phyloP scores from a whole-genome alignment of 305 asterid genomes.

The Fraxinus floribunda region DNA sequence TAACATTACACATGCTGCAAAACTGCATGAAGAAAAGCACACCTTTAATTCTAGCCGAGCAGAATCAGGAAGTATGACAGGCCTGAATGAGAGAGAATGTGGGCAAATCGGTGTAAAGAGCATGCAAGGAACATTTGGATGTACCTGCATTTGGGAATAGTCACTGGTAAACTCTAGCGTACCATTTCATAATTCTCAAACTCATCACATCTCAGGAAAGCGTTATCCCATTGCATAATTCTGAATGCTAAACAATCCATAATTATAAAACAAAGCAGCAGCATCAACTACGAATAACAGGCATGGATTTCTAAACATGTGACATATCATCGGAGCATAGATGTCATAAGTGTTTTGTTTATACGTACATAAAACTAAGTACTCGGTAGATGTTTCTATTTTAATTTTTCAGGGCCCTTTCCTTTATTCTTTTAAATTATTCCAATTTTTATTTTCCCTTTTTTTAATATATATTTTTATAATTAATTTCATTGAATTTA shows the following conservation, averaged over 20 bases:
- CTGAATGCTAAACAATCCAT: neutral
- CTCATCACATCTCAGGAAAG: neutral
- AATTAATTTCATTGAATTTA: neutral
- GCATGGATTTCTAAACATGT: neutral
- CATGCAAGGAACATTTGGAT: constrained; percentile 99
- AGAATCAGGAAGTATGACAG: constrained; percentile 96
- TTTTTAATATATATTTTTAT: too few species aligned
- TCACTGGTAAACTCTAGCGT: neutral
- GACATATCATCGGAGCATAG: neutral
- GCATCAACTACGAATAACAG: neutral
- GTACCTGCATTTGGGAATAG: constrained; percentile 57
- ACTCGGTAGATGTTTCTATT: neutral
- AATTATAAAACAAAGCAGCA: neutral
- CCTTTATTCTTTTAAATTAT: too few species aligned
- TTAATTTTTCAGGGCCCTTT: neutral
- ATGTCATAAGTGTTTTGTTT: neutral
- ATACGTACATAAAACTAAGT: neutral
- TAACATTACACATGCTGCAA: neutral
- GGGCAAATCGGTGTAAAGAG: constrained; percentile 97
- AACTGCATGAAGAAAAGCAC: constrained; percentile 20
- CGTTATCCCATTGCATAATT: neutral
- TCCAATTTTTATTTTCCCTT: neutral
- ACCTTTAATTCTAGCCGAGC: constrained; percentile 94
- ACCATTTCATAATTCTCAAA: neutral
- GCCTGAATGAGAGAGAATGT: constrained; percentile 96